A percentile compares a stretch with the other conserved stretches of the same genome.
Evolutionary conservation across 169 alveolate genomes (phyloP).

Genomic region (Cardiosporidium cionae): DNA sequence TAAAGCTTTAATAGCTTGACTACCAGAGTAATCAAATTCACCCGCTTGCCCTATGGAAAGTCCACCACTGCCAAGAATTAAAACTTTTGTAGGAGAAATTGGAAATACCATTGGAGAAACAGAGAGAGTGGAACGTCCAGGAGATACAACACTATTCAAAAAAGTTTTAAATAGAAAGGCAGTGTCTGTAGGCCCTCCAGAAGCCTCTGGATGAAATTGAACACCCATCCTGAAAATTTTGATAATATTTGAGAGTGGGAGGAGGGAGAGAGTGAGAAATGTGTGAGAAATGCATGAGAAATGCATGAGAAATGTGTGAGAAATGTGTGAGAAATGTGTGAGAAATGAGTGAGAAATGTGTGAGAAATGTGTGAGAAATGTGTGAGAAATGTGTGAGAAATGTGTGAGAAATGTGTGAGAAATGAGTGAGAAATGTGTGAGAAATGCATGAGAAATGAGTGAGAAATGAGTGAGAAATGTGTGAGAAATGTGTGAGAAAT

Average conservation of each 20-base stretch:
- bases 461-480: no score
- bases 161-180: slow-evolving; percentile 61
- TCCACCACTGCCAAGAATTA: slow-evolving; percentile 56
- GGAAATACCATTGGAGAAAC: not conserved
- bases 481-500: no score
- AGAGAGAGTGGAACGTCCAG: slow-evolving; percentile 5
- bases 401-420: no score
- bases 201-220: not conserved
- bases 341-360: no score
- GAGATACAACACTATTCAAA: slow-evolving; percentile 25
- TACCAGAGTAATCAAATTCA: slow-evolving; percentile 78
- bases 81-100: not conserved
- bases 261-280: not conserved
- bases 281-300: no score
- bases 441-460: no score
- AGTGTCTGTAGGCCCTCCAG: slow-evolving; percentile 78
- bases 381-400: no score
- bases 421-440: no score
- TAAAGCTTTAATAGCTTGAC: slow-evolving; percentile 75
- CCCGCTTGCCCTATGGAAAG: slow-evolving; percentile 82
- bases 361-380: no score
- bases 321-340: not conserved
- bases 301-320: no score
- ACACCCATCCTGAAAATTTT: not conserved
- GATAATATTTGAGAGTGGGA: not conserved